Evolutionary conservation across 2,329 filamentous ascomycete species (phyloP), one percentile per base, ranked within the genome.

Genomic region (Ophiobolus disseminans): DNA sequence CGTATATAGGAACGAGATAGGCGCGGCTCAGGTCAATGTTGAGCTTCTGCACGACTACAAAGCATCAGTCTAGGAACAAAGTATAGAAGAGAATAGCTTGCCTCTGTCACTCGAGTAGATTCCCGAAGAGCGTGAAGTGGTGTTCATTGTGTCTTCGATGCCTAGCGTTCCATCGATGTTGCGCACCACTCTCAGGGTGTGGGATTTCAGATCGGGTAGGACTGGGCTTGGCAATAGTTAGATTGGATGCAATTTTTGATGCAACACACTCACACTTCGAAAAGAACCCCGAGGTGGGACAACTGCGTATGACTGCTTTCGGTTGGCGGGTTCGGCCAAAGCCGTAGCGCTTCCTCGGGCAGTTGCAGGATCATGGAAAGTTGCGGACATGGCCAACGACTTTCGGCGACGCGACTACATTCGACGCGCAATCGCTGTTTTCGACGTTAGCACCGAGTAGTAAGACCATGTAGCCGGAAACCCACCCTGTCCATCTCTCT

Each of bases 81-180:
- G 5, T 31, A 23, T 2, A 14, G 11, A 3, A 6, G 1, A 3
- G 7, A 14, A 14, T 10, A 8, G 4, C 26, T 41, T 14, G 16
- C 28, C 22, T 25, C 25, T 32, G 10, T 46, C 38, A 19, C 26
- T 45, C 14, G 40, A 40, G 9, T 28, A 19, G 11, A 31, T 23
- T 22, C 30, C 42, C n/a, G 26, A 39, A 11, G 32, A 23, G 32
- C 45, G 28, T 14, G 40, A 28, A 5, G 40, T 35, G 14, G 28
- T 43, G 13, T 34, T 35, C 16, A 21, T 52, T 13, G 23, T 51
- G 32, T 45, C 48, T 26, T 55, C 52, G n/a, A 52, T 16, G 8
- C 46, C 48, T 9, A 46, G 14, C 2, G 50, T 50, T 5, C 42
- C 50, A 31, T 54, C 50, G 13, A 54, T 46, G 30, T 50, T 50